Conservation (phyloP, 352 stramenopile species). For the Globisporangium recalcitrans region DNA sequence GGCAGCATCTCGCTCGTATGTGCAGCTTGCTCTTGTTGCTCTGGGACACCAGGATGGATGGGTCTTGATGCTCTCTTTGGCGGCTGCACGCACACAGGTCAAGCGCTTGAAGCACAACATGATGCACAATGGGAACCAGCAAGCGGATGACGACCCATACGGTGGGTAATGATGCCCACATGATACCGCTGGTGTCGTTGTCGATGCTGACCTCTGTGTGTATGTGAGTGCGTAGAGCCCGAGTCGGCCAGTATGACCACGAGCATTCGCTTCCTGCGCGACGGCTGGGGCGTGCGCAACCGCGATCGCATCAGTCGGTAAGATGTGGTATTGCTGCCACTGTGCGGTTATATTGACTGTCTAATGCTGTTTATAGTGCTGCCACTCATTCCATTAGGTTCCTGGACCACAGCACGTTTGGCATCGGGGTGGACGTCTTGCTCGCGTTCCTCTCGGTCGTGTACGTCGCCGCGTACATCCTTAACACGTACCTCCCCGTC, state of each 20-base stretch:
- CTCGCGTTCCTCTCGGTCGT: constrained; percentile 52
- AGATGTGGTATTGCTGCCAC: not conserved
- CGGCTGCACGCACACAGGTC: constrained; percentile 6
- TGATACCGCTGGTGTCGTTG: not conserved
- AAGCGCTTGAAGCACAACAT: constrained; percentile 23
- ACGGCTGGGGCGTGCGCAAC: constrained; percentile 22
- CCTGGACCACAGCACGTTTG: constrained; percentile 76
- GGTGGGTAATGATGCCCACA: not conserved
- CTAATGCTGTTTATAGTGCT: no score
- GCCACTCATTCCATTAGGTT: constrained; percentile 29
- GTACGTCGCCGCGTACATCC: constrained; percentile 65
- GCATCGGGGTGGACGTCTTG: constrained; percentile 53
- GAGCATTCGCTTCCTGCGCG: constrained; percentile 25
- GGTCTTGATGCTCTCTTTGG: not conserved
- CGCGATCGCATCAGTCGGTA: constrained; percentile 44
- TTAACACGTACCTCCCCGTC: constrained; percentile 69
- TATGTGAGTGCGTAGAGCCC: constrained; percentile 17
- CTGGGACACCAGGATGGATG: no score
- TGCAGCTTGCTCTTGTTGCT: not conserved
- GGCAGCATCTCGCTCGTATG: constrained; percentile 36
- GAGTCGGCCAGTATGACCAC: constrained; percentile 26
- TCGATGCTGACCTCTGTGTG: not conserved
- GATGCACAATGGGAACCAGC: constrained; percentile 1
- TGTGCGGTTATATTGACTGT: not conserved
- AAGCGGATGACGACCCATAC: not conserved